Percentiles rank a stretch among this genome's conserved stretches.
These are phyloP conservation scores for Candida hungchunana DNA, from an alignment of 805 yeast species.

Conservation along the genomic window DNA sequence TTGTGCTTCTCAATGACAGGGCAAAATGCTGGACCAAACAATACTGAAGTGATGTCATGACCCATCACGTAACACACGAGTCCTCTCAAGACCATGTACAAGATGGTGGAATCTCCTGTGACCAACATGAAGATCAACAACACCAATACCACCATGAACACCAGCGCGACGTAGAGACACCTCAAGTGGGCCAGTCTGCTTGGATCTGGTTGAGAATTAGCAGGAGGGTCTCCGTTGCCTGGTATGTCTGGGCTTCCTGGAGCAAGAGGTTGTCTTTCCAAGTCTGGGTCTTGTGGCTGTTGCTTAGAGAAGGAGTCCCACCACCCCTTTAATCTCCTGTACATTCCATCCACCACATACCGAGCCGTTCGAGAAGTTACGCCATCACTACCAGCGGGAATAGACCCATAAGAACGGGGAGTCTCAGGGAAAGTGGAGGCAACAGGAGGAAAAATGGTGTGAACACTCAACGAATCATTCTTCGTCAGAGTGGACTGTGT, in stretches of 20 bases:
- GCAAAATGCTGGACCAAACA: conserved; percentile 22
- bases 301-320: background rate
- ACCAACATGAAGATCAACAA: conserved; percentile 8
- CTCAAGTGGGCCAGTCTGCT: too few species aligned
- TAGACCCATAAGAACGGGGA: conserved; percentile 1
- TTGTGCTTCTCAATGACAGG: conserved; percentile 6
- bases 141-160: conserved; percentile 1
- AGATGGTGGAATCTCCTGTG: conserved; percentile 19
- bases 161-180: conserved; percentile 3
- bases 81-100: conserved; percentile 17
- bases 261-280: conserved; percentile 12
- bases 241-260: conserved; percentile 4
- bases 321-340: conserved; percentile 3
- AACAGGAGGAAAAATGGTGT: too few species aligned
- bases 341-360: background rate
- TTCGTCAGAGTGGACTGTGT: background rate
- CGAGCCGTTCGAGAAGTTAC: background rate
- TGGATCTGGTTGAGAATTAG: too few species aligned
- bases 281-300: conserved; percentile 4
- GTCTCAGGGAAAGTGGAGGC: conserved; percentile 3
- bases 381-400: background rate
- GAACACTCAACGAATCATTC: background rate
- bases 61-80: conserved; percentile 22
- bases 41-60: background rate
- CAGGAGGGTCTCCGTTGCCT: too few species aligned